These are phyloP conservation scores for Erysimum cheiranthoides DNA, from an alignment of 345 rosid genomes.

Conservation along the genomic window DNA sequence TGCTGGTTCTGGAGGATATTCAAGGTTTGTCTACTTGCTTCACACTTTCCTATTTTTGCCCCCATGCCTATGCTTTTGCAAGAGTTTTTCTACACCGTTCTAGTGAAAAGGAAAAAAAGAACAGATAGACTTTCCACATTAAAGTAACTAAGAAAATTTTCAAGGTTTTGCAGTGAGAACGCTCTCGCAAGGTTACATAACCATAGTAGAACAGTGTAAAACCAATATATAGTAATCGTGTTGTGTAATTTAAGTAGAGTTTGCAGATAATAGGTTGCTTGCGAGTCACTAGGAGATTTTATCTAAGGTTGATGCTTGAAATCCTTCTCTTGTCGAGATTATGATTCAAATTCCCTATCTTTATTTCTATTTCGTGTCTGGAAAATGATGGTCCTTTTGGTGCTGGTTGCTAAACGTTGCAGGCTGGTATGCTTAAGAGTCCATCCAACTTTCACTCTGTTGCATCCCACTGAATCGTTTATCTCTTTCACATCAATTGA, in stretches of 20 bases:
- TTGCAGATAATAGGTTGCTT: background rate
- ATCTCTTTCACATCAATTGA: conserved; percentile 68
- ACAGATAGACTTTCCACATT: background rate
- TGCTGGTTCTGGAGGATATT: conserved; percentile 94
- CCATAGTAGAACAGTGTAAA: background rate
- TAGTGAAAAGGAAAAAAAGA: background rate
- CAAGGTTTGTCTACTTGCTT: conserved; percentile 60
- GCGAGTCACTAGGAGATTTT: background rate
- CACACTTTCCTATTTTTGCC: background rate
- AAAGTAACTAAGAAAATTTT: background rate
- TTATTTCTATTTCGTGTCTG: background rate
- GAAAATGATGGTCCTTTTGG: conserved; percentile 23
- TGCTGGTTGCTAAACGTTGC: conserved; percentile 18
- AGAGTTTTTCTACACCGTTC: background rate
- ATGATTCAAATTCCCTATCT: background rate
- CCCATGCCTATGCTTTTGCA: conserved; percentile 5
- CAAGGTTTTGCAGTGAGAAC: background rate
- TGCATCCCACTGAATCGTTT: conserved; percentile 76
- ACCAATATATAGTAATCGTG: background rate
- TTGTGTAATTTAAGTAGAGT: background rate
- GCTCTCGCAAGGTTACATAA: conserved; percentile 4
- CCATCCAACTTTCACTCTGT: conserved; percentile 73
- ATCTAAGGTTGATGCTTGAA: background rate
- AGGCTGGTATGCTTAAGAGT: conserved; percentile 92
- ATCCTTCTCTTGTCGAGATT: background rate